Conservation (phyloP, 768 basidiomycete species). For the Trametes punicea region DNA sequence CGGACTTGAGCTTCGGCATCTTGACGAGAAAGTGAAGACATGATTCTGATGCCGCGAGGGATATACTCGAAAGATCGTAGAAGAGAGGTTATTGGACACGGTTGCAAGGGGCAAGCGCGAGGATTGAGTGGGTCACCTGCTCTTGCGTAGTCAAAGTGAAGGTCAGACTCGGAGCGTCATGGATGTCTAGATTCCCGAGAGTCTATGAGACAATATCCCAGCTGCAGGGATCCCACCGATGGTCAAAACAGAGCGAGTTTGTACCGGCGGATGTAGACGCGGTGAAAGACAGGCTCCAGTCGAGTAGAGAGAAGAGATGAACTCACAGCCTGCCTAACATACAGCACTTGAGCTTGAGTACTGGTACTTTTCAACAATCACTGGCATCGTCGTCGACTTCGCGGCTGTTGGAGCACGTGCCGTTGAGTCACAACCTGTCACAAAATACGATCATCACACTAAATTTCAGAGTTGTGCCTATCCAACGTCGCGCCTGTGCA, state of each 20-base stretch:
- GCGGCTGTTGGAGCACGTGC: background rate
- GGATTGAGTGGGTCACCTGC: background rate
- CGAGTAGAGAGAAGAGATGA: too few species aligned
- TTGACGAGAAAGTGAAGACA: conserved; percentile 15
- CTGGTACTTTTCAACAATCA: too few species aligned
- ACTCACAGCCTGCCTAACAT: too few species aligned
- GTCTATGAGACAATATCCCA: background rate
- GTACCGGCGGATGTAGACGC: background rate
- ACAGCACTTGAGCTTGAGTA: too few species aligned
- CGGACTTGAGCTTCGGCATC: conserved; percentile 25
- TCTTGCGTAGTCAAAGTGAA: background rate
- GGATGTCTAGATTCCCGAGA: conserved; percentile 4
- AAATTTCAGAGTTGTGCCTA: conserved; percentile 3
- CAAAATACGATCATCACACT: conserved; percentile 1
- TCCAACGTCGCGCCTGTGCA: background rate
- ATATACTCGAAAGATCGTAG: background rate
- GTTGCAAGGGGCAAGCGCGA: background rate
- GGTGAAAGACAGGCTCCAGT: too few species aligned
- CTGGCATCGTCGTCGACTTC: too few species aligned
- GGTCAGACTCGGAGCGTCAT: background rate
- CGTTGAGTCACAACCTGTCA: background rate
- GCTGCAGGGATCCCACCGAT: background rate
- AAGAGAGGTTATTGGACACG: too few species aligned
- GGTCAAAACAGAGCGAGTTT: background rate
- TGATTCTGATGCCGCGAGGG: background rate